Base-by-base conservation (phyloP, 345 rosid species). In the Gossypium turneri region DNA sequence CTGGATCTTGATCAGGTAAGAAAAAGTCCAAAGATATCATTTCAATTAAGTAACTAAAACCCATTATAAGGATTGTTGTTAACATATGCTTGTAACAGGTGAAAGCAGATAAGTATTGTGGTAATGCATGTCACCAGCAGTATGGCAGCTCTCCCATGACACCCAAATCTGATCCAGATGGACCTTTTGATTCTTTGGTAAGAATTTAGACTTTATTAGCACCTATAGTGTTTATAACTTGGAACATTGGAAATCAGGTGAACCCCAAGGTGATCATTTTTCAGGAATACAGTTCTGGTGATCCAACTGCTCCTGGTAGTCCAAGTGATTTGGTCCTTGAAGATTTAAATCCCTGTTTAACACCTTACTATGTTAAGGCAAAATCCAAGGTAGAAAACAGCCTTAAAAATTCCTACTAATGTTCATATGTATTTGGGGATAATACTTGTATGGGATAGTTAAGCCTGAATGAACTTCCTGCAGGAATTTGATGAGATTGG, bases 311-410 rank as follows among this genome's bases (percentile, higher is more conserved):
- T 9, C 88, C 90, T 3, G 93, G 82, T 0, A 89, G 90, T 78
- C 90, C 91, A 45, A 93, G 85, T 81, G 88, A 89, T 77, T 77
- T 93, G 86, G 81, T 91, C 66, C 79, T 89, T 24, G 87, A 87
- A 82, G 99, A 95, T 83, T 77, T 93, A 8, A 95, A 95, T 83
- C 99, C 98, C 27, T 93, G 97, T 72, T 78, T 95, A 64, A 95
- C 98, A 17, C 97, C 99, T 22, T 75, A 79, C 58, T 79, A 75
- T 45, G 77, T 72, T 79, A 90, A 85, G 88, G 85, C 83, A 51
- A 91, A 86, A 69, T 86, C 88, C 47, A 88, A 85, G 97, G 98
- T 90, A 75, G 48, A 56, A 22, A 53, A 25, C 7, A 38, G 60
- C 15, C 38, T 17, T 68, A 50, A 29, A 56, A 8, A 10, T 2